Percentiles rank a stretch among this genome's conserved stretches.
Evolutionary conservation across 306 rosid species (phyloP).

Genomic region (Glycyrrhiza uralensis): DNA sequence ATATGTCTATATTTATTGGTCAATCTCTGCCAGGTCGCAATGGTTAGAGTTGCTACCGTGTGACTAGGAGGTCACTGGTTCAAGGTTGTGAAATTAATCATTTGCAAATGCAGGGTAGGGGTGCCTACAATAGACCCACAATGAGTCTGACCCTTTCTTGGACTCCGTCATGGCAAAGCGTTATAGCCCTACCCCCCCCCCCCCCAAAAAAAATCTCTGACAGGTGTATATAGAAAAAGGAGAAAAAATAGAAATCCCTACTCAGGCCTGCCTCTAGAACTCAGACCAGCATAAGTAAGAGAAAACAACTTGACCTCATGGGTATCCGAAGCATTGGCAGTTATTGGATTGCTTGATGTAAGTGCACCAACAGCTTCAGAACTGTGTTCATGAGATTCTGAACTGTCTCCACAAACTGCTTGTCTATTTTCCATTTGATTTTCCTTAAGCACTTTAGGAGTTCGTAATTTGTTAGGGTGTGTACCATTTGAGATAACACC

Average conservation of each 20-base stretch:
- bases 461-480: constrained; percentile 43
- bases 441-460: constrained; percentile 35
- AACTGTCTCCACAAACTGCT: constrained; percentile 28
- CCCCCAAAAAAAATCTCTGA: background rate
- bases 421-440: constrained; percentile 41
- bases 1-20: background rate
- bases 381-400: constrained; percentile 32
- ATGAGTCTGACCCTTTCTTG: no score
- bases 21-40: background rate
- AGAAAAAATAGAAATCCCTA: background rate
- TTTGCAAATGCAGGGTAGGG: no score
- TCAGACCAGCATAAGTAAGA: constrained; percentile 16
- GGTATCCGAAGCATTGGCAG: constrained; percentile 40
- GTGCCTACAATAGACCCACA: no score
- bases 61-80: no score
- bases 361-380: constrained; percentile 40
- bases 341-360: constrained; percentile 34
- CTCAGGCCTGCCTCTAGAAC: constrained; percentile 4
- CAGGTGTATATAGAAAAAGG: background rate
- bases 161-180: no score
- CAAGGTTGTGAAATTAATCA: no score
- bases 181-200: no score
- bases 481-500: constrained; percentile 48
- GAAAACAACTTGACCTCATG: constrained; percentile 47
- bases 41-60: no score